These are phyloP conservation scores for Reutealis trisperma DNA, from an alignment of 345 rosid genomes.

Conservation along the genomic window DNA sequence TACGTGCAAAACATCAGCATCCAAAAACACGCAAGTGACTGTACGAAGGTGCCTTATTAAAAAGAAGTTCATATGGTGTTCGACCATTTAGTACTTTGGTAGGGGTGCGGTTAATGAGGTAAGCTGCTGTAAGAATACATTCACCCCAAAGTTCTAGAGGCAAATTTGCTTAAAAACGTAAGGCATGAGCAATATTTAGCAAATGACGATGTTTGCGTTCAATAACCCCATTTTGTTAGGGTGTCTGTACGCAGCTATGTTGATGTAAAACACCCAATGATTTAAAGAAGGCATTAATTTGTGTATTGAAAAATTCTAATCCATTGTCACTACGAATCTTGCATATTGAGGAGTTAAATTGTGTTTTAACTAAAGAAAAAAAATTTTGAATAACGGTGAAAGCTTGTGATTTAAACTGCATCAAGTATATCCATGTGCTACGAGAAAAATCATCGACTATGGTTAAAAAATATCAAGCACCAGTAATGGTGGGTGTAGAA, in stretches of 20 bases:
- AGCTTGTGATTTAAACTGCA: background rate
- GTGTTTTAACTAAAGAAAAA: background rate
- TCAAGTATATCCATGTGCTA: background rate
- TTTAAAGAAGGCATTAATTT: background rate
- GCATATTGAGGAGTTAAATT: background rate
- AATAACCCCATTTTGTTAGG: background rate
- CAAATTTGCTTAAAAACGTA: background rate
- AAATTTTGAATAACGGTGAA: no score
- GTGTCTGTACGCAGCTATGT: background rate
- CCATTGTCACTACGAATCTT: background rate
- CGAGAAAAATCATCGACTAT: slow-evolving; percentile 1
- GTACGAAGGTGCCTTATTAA: background rate
- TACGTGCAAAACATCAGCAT: background rate
- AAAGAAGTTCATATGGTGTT: background rate
- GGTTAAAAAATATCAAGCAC: background rate
- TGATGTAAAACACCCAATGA: background rate
- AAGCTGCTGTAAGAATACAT: no score
- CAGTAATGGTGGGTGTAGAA: background rate
- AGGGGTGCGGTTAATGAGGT: background rate
- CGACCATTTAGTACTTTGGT: rapidly evolving
- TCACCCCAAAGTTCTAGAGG: background rate
- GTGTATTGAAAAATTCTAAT: background rate
- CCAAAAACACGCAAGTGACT: background rate
- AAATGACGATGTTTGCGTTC: background rate
- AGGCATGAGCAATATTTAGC: background rate